Percentiles rank a stretch among this genome's conserved stretches.
phyloP scores from a whole-genome alignment of 352 stramenopile genomes.

The Blastocystis sp. region DNA sequence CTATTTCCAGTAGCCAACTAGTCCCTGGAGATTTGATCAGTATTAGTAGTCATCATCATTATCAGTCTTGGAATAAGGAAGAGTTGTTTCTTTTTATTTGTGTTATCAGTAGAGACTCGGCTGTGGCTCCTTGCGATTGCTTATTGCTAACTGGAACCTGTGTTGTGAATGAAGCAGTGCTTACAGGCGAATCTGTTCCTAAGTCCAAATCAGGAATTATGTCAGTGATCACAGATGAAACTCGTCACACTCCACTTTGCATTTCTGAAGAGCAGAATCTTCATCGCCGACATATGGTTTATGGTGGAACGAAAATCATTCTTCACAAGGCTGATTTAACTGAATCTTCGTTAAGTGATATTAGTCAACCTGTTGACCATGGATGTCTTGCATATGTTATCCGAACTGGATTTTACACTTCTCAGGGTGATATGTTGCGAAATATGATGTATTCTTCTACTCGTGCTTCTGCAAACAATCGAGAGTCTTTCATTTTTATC shows the following conservation, averaged over 20 bases:
- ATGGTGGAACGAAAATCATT: slow-evolving; percentile 77
- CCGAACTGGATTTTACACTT: slow-evolving; percentile 90
- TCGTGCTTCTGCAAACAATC: slow-evolving; percentile 86
- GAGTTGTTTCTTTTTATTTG: not conserved
- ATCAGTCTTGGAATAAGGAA: not conserved
- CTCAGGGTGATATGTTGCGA: slow-evolving; percentile 91
- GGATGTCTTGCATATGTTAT: slow-evolving; percentile 88
- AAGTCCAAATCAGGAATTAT: slow-evolving; percentile 90
- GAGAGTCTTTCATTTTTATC: slow-evolving; percentile 90
- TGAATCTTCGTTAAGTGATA: slow-evolving; percentile 65
- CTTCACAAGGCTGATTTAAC: slow-evolving; percentile 63
- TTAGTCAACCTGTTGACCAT: slow-evolving; percentile 75
- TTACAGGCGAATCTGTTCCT: slow-evolving; percentile 94
- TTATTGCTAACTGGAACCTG: slow-evolving; percentile 85
- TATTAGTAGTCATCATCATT: not conserved
- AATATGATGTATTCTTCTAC: slow-evolving; percentile 95
- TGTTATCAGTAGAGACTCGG: slow-evolving; percentile 63
- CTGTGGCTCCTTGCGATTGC: slow-evolving; percentile 85
- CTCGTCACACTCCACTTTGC: slow-evolving; percentile 65
- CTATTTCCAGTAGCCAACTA: slow-evolving; percentile 76
- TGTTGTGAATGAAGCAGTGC: slow-evolving; percentile 95
- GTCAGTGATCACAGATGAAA: slow-evolving; percentile 72
- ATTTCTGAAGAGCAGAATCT: not conserved
- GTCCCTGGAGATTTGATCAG: slow-evolving; percentile 82
- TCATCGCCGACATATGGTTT: slow-evolving; percentile 77